Evolutionary conservation across 1,284 basidiomycete genomes (phyloP), one percentile per base, ranked within the genome.

Genomic region (Peniophora sp.): DNA sequence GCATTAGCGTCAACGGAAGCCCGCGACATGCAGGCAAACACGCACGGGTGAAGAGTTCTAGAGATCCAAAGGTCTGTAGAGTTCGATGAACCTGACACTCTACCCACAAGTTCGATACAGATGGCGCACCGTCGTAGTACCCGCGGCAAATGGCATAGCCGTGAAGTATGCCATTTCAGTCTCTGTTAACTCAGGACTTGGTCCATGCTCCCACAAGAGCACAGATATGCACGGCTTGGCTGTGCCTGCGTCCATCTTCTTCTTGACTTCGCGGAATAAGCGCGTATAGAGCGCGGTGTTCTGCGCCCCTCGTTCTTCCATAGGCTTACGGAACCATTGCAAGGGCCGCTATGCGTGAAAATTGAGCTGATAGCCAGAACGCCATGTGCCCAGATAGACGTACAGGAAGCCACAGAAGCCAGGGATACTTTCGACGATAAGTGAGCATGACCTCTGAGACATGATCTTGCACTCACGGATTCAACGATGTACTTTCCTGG

Each of bases 331-430:
- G 16, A 51, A 51, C 50, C 50, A 51, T 20, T 51, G 50, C 17
- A 51, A 35, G 6, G 35, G 35, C 38, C 38, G 46, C 50, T 51
- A 10, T 8, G 2, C 23, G 16, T 6, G 27, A 32, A 5, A 20
- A 12, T 17, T 39, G 25, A 25, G 49, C 10, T n/a, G 25, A 20
- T 9, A 38, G 41, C 19, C 20, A 10, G 8, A 16, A 14, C 16
- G 12, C 14, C n/a, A 10, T 14, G n/a, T 12, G 3, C 11, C 23
- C 12, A 39, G 17, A 3, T 14, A 41, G 3, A 47, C 50, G 12
- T 17, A 51, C 50, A 3, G 50, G 50, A 27, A 51, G 45, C 50
- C 43, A 46, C 25, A 51, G 45, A 16, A 51, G 27, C 16, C 27
- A 25, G 17, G 50, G 50, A 34, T 45, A 51, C 50, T 51, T 19